Percentiles rank a stretch among this genome's conserved stretches.
phyloP scores from a whole-genome alignment of 176 grass and related monocot genomes.

The Oryza glaberrima region DNA sequence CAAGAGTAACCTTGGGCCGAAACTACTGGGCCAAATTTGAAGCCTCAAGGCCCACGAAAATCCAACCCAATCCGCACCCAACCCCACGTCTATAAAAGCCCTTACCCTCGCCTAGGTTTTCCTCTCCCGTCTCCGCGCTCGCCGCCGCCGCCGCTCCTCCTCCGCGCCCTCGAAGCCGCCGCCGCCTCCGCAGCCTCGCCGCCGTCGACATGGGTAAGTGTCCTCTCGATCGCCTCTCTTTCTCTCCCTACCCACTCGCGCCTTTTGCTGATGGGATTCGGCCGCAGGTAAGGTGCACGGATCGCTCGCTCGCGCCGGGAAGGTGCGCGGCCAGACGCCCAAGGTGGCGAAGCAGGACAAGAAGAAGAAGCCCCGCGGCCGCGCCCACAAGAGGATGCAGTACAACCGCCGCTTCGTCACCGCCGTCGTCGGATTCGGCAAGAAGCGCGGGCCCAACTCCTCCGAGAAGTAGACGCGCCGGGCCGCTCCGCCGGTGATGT shows the following conservation, averaged over 20 bases:
- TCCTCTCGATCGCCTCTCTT: rapidly evolving
- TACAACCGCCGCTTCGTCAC: constrained; percentile 95
- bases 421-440: constrained; percentile 84
- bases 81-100: constrained; percentile 20
- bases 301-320: constrained; percentile 83
- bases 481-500: background rate
- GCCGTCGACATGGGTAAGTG: constrained; percentile 53
- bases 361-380: constrained; percentile 88
- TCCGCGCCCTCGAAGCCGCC: background rate
- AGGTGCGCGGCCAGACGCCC: constrained; percentile 82
- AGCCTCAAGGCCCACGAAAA: background rate
- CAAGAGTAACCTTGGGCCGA: rapidly evolving
- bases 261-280: background rate
- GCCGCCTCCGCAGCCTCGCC: background rate
- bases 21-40: background rate
- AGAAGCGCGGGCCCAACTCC: constrained; percentile 92
- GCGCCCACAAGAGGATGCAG: constrained; percentile 88
- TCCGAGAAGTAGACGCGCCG: constrained; percentile 69
- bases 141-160: constrained; percentile 35
- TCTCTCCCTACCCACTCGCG: background rate
- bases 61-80: background rate
- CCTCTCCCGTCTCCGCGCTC: background rate
- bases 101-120: constrained; percentile 38
- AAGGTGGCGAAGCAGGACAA: constrained; percentile 96
- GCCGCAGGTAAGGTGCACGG: constrained; percentile 82